Percentiles rank a stretch among this genome's conserved stretches.
Evolutionary conservation across 768 basidiomycete genomes (phyloP).

Genomic region (Tulasnella sp.): DNA sequence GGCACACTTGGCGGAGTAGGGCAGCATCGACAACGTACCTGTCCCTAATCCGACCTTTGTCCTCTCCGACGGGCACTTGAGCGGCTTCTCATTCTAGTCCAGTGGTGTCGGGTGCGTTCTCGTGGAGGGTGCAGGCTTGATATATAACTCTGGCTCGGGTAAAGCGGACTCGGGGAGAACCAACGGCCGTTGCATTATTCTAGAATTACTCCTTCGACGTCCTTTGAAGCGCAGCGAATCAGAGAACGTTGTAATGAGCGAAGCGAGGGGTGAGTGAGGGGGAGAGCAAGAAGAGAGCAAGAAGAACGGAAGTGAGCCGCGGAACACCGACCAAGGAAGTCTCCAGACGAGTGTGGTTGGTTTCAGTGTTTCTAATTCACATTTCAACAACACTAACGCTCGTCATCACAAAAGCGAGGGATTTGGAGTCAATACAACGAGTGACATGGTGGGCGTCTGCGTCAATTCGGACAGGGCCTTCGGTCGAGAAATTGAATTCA

Average conservation of each 20-base stretch:
- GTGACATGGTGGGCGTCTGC: too few species aligned
- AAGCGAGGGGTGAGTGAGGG: neutral
- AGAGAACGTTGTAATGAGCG: too few species aligned
- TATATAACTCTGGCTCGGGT: slow-evolving; percentile 18
- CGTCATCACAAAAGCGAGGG: too few species aligned
- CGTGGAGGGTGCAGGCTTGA: too few species aligned
- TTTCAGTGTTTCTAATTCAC: neutral
- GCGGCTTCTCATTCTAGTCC: neutral
- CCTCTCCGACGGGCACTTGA: slow-evolving; percentile 16
- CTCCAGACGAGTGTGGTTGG: neutral
- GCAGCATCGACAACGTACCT: slow-evolving; percentile 31
- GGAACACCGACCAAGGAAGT: too few species aligned
- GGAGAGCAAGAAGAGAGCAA: neutral
- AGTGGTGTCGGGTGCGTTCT: neutral
- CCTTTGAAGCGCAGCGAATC: neutral
- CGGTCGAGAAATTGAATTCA: too few species aligned
- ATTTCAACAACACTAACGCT: too few species aligned
- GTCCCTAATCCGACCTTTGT: slow-evolving; percentile 27
- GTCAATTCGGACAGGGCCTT: too few species aligned
- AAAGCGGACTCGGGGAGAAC: slow-evolving; percentile 28
- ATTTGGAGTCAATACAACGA: too few species aligned
- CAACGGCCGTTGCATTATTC: slow-evolving; percentile 21
- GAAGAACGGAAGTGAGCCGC: neutral
- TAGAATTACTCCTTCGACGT: neutral
- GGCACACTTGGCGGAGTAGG: neutral